Base-by-base conservation (phyloP, 352 stramenopile genomes). In the Globisporangium irregulare region DNA sequence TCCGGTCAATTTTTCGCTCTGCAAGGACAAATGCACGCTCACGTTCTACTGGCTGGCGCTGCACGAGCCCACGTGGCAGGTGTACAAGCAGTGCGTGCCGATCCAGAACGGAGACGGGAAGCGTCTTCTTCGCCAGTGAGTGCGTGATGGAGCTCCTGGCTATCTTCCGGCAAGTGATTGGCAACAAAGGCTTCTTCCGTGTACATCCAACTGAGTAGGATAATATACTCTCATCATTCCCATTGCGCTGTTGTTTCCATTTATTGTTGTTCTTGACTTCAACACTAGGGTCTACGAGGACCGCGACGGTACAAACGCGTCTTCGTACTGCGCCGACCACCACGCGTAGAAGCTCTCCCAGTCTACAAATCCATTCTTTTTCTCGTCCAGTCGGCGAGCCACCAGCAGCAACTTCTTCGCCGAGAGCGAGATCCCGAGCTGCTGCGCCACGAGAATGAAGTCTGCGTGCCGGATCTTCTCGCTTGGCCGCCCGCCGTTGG, bases 271-370 rank as follows among this genome's bases (percentile, higher is more conserved):
- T 8, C 55, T 61, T 61, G 20, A 14, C 1, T 29, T 48, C 20
- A 50, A n/a, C 20, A 6, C 36, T 14, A 25, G 22, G 20, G 1
- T 12, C 29, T 27, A 62, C 32, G 56, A 69, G 4, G 27, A 20
- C 14, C 41, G 43, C 9, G 55, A 56, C 20, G 58, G n/a, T 7
- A 54, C 46, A 4, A 66, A 22, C 4, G 57, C 20, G 12, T 79
- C 65, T 18, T 73, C 70, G 46, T 76, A 82, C 36, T 85, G 82
- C 24, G 70, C 55, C 12, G 76, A 81, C 83, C 83, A 90, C 81
- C 83, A 91, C 8, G 73, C 72, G 68, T 90, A 91, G 56, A 91
- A 91, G 5, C 68, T 57, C 61, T 87, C 80, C 83, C 83, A 91
- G 7, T 79, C 74, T 1, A 91, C 73, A 34, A 75, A 79, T 2